A percentile compares a stretch with the other conserved stretches of the same genome.
These are phyloP conservation scores for Lactifluus piperatus DNA, from an alignment of 768 basidiomycete species.

Conservation along the genomic window DNA sequence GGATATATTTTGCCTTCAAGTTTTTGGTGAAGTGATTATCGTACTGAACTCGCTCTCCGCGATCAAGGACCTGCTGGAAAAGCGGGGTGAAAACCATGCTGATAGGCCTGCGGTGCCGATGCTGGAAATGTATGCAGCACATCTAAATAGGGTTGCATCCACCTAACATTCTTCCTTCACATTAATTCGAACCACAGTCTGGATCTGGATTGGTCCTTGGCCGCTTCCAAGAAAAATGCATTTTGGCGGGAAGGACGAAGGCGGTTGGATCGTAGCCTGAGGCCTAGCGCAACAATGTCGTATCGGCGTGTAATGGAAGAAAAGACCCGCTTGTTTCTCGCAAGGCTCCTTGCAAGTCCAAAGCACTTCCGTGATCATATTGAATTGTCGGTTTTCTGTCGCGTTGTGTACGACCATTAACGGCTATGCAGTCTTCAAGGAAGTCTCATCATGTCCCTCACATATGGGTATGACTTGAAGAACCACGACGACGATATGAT, in stretches of 20 bases:
- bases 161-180: neutral
- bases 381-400: neutral
- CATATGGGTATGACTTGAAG: slow-evolving; percentile 5
- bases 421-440: neutral
- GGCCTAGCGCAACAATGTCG: neutral
- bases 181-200: neutral
- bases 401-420: neutral
- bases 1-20: slow-evolving; percentile 18
- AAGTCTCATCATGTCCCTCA: neutral
- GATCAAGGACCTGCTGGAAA: slow-evolving; percentile 43
- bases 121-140: neutral
- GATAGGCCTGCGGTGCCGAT: slow-evolving; percentile 4
- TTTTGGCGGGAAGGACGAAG: neutral
- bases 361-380: neutral
- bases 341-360: neutral
- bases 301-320: neutral
- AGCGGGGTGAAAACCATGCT: slow-evolving; percentile 31
- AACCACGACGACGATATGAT: neutral
- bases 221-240: neutral
- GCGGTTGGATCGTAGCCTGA: slow-evolving; percentile 3
- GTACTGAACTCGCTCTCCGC: slow-evolving; percentile 39
- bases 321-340: neutral
- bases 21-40: slow-evolving; percentile 40
- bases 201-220: neutral
- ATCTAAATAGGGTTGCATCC: too few species aligned